Conservation (phyloP, 2,329 filamentous ascomycete genomes). For the Phyllosticta citrichinensis region DNA sequence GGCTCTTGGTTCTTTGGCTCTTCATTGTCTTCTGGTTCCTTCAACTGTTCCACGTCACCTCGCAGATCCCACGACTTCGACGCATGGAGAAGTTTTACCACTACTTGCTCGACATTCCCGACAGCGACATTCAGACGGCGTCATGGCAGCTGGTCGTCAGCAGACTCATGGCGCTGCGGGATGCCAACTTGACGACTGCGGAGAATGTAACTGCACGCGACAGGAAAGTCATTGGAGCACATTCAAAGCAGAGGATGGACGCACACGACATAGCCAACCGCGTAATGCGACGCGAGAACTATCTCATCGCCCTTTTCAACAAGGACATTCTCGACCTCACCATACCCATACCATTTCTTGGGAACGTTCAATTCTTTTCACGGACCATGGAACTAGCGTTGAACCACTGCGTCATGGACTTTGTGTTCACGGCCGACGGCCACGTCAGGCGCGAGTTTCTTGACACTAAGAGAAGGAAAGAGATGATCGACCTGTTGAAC, state of each 20-base stretch:
- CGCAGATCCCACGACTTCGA: constrained; percentile 20
- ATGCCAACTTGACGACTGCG: constrained; percentile 79
- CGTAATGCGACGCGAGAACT: constrained; percentile 93
- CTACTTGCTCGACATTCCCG: constrained; percentile 71
- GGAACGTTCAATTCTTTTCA: constrained; percentile 73
- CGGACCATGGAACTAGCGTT: constrained; percentile 87
- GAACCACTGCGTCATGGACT: constrained; percentile 81
- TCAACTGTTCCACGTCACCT: constrained; percentile 39
- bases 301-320: constrained; percentile 93
- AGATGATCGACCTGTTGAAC: constrained; percentile 68
- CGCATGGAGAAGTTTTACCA: constrained; percentile 80
- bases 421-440: constrained; percentile 75
- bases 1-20: constrained; percentile 72
- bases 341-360: constrained; percentile 73
- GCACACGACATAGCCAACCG: constrained; percentile 96
- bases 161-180: constrained; percentile 72
- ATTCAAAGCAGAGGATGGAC: constrained; percentile 88
- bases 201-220: constrained; percentile 48
- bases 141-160: constrained; percentile 89
- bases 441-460: constrained; percentile 82
- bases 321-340: constrained; percentile 88
- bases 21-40: constrained; percentile 77
- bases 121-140: constrained; percentile 83
- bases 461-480: constrained; percentile 67
- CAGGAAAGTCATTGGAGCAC: constrained; percentile 60